Evolutionary conservation across 2,329 filamentous ascomycete genomes (phyloP), one percentile per base, ranked within the genome.

Genomic region (Penicillium sp.): DNA sequence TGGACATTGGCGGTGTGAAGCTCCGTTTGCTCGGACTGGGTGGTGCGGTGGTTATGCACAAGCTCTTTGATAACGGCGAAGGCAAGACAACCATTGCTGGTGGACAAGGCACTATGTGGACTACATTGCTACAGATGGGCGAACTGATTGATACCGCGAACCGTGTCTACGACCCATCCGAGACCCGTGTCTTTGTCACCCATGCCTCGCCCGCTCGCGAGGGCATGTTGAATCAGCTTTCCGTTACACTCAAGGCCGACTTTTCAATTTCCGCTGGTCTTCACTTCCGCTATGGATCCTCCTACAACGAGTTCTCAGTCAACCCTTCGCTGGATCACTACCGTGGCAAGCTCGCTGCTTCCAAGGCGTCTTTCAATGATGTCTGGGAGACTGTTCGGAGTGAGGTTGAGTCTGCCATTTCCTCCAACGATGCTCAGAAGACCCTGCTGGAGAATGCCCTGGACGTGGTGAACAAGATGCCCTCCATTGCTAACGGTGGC

Each of bases 81-180:
- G 95, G 95, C 59, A 88, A 93, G 76, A 99, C 95, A 50, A 99
- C 96, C 2, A 99, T 99, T 76, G 95, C 95, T 22, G 95, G 95
- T 73, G 95, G 95, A 21, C 95, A 99, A 76, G 95, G 95, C 60
- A 99, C 95, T 46, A 99, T 99, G 95, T 99, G 95, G 95, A 99
- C 95, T 8, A 99, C 95, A 7, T 81, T 99, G 29, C 79, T 99
- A 63, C 95, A 99, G 78, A 99, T 99, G 90, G 95, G 95, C 52
- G 95, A 99, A 78, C 82, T 99, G 49, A 91, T 99, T 53, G 95
- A 99, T 74, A 99, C 96, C 4, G 95, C 95, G 19, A 96, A 97
- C 76, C 91, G 95, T 68, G 95, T 99, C 58, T 99, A 98, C 78
- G 95, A 99, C 72, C 95, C 95, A 2, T 96, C 93, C 58, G 95